Conservation (phyloP, 306 rosid species). For the Fragaria iinumae region DNA sequence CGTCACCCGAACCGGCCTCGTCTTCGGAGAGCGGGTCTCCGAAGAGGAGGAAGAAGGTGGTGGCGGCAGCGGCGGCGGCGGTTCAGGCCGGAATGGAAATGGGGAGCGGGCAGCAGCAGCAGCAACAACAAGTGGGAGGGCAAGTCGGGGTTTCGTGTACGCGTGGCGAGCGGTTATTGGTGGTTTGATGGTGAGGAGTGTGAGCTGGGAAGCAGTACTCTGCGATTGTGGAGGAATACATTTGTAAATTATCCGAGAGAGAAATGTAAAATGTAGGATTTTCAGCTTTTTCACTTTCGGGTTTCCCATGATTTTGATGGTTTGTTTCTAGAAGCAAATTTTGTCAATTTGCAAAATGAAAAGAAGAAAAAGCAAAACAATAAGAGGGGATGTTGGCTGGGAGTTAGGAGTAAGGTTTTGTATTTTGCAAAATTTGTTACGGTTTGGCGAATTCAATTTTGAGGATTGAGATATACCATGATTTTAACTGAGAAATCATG, state of each 20-base stretch:
- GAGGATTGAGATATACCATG: not conserved
- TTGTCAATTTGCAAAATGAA: not conserved
- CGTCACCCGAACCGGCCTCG: conserved; percentile 44
- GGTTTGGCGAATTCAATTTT: not conserved
- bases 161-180: conserved; percentile 34
- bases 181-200: conserved; percentile 6
- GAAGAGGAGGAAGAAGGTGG: conserved; percentile 50
- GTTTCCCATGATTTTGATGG: not conserved
- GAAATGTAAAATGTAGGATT: conserved; percentile 6
- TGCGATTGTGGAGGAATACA: not conserved
- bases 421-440: not conserved
- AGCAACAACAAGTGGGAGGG: conserved; percentile 26
- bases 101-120: conserved; percentile 7
- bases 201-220: not conserved
- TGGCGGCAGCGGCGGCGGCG: not conserved
- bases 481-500: not conserved
- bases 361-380: not conserved
- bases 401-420: not conserved
- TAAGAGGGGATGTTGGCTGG: not conserved
- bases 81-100: conserved; percentile 21
- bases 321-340: not conserved
- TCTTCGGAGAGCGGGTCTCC: conserved; percentile 40
- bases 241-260: conserved; percentile 34
- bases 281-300: not conserved
- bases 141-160: conserved; percentile 20